Evolutionary conservation across 2,329 filamentous ascomycete genomes (phyloP).

Genomic region (Sclerotinia glacialis): DNA sequence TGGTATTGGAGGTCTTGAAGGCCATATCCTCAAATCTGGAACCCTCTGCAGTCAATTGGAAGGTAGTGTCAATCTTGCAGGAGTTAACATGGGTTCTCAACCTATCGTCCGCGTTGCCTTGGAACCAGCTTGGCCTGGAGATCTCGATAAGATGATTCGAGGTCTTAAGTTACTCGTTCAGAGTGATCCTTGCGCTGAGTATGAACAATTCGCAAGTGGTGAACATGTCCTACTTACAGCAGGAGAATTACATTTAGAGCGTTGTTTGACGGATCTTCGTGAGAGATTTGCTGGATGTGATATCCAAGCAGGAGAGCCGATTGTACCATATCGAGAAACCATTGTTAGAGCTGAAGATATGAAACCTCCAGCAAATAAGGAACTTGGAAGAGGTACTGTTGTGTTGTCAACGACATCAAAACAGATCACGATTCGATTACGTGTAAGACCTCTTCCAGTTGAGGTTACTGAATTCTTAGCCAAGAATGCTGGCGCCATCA

Average conservation of each 20-base stretch:
- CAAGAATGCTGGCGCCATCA: constrained; percentile 77
- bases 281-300: constrained; percentile 93
- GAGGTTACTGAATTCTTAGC: constrained; percentile 80
- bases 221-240: constrained; percentile 95
- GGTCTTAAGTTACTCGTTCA: constrained; percentile 86
- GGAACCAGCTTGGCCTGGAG: constrained; percentile 86
- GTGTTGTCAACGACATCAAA: constrained; percentile 77
- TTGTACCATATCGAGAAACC: constrained; percentile 93
- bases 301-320: constrained; percentile 88
- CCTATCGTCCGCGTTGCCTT: constrained; percentile 94
- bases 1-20: constrained; percentile 87
- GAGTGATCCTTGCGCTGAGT: constrained; percentile 92
- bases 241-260: constrained; percentile 88
- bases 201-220: constrained; percentile 87
- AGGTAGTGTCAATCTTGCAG: constrained; percentile 86
- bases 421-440: constrained; percentile 73
- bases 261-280: constrained; percentile 87
- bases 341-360: constrained; percentile 88
- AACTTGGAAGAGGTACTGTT: constrained; percentile 79
- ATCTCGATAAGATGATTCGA: constrained; percentile 91
- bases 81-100: constrained; percentile 74
- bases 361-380: constrained; percentile 81
- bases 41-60: constrained; percentile 86
- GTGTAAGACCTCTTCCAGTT: constrained; percentile 73
- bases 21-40: constrained; percentile 91